A percentile compares a stretch with the other conserved stretches of the same genome.
phyloP scores from a whole-genome alignment of 306 rosid genomes.

The Trifolium subterraneum region DNA sequence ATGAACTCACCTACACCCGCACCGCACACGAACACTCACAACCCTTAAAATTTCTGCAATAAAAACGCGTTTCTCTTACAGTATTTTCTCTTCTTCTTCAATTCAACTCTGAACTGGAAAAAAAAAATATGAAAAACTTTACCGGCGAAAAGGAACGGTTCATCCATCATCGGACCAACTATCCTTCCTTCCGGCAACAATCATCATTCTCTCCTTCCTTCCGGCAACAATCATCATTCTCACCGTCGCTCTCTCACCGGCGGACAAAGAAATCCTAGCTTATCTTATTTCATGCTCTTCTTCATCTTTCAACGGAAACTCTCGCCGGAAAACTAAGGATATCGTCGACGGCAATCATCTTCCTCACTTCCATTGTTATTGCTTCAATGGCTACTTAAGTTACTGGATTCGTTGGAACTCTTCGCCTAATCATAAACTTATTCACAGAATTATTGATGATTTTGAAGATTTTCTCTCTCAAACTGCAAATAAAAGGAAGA shows the following conservation, averaged over 20 bases:
- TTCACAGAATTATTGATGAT: conserved; percentile 79
- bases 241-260: conserved; percentile 63
- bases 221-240: conserved; percentile 78
- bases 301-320: conserved; percentile 25
- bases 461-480: conserved; percentile 63
- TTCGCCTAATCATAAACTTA: conserved; percentile 77
- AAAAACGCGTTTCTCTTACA: not conserved
- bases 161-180: conserved; percentile 81
- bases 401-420: conserved; percentile 90
- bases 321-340: conserved; percentile 37
- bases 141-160: conserved; percentile 75
- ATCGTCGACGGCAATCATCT: conserved; percentile 55
- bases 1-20: conserved; percentile 31
- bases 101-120: not conserved
- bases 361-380: conserved; percentile 70
- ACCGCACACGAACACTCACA: conserved; percentile 44
- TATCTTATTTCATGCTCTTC: conserved; percentile 72
- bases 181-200: conserved; percentile 77
- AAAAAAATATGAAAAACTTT: conserved; percentile 77
- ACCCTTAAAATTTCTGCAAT: not conserved
- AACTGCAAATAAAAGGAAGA: conserved; percentile 49
- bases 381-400: conserved; percentile 81
- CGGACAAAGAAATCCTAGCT: conserved; percentile 78
- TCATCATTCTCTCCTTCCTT: conserved; percentile 75
- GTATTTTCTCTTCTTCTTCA: not conserved